phyloP scores from a whole-genome alignment of 495 filamentous ascomycete species.

The Podospora fimiseda region DNA sequence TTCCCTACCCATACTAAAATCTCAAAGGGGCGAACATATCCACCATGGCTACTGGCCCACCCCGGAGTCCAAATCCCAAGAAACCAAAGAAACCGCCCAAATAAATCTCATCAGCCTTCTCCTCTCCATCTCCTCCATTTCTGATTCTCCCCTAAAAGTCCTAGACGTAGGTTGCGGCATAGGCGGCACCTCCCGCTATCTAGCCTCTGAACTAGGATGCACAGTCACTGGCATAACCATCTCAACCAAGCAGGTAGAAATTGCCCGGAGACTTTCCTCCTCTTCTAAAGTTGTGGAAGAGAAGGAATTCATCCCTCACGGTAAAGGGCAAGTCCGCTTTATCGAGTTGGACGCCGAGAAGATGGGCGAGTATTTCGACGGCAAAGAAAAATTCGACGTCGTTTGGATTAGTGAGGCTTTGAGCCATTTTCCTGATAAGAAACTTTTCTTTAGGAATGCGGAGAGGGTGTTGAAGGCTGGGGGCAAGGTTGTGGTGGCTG shows the following conservation, averaged over 20 bases:
- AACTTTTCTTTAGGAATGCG: conserved; percentile 48
- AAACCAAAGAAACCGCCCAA: conserved; percentile 47
- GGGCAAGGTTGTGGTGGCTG: conserved; percentile 48
- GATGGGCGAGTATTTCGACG: conserved; percentile 45
- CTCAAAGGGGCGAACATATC: conserved; percentile 52
- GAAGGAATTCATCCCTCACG: conserved; percentile 28
- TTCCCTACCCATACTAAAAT: not conserved
- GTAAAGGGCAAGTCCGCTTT: conserved; percentile 41
- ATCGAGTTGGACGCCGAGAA: conserved; percentile 54
- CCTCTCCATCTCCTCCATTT: conserved; percentile 19
- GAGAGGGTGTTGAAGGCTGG: conserved; percentile 32
- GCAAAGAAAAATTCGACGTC: conserved; percentile 37
- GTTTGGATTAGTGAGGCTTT: conserved; percentile 56
- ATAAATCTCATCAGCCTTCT: conserved; percentile 46
- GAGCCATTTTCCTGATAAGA: conserved; percentile 51
- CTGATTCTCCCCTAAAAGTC: conserved; percentile 29
- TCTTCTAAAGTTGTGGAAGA: conserved; percentile 8
- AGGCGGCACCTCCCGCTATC: conserved; percentile 48
- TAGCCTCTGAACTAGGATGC: conserved; percentile 41
- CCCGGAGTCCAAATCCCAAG: conserved; percentile 28
- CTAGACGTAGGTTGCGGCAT: conserved; percentile 54
- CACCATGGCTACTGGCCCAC: conserved; percentile 51
- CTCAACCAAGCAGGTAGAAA: conserved; percentile 48
- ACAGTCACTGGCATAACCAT: conserved; percentile 52
- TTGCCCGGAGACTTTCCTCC: conserved; percentile 38